Conservation (phyloP, 495 filamentous ascomycete species). For the Parathielavia hyrcaniae region DNA sequence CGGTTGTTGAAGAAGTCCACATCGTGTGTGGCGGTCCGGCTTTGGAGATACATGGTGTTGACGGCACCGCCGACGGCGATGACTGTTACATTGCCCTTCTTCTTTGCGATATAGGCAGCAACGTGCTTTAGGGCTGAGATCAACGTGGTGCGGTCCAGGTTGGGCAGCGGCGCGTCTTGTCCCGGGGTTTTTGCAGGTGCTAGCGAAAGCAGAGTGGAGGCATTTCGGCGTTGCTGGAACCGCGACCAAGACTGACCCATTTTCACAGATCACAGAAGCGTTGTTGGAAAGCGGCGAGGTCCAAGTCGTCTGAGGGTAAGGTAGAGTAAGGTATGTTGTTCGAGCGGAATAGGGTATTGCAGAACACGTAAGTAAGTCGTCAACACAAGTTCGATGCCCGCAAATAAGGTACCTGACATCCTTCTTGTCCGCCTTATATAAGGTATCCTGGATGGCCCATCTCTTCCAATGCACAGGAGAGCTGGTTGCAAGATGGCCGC, state of each 20-base stretch:
- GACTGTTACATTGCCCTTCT: background rate
- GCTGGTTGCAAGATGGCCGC: too few relatives aligned
- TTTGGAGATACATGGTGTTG: background rate
- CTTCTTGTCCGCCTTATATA: too few relatives aligned
- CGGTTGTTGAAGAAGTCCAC: constrained; percentile 2
- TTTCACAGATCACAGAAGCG: background rate
- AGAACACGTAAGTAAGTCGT: too few relatives aligned
- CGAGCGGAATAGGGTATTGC: background rate
- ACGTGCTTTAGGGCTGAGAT: background rate
- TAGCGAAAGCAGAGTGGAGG: background rate
- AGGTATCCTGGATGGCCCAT: too few relatives aligned
- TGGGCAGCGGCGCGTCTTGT: background rate
- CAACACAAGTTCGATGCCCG: too few relatives aligned
- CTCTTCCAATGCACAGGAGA: too few relatives aligned
- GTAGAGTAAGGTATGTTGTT: background rate
- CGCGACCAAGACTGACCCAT: background rate
- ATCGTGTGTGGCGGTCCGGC: background rate
- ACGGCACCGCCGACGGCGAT: background rate
- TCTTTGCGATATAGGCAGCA: background rate
- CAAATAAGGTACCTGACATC: too few relatives aligned
- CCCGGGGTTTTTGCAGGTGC: background rate
- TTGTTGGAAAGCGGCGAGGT: background rate
- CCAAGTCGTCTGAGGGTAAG: background rate
- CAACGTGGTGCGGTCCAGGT: background rate
- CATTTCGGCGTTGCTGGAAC: constrained; percentile 1